Conservation (phyloP, 148 eudicot species). For the Mesembryanthemum crystallinum region DNA sequence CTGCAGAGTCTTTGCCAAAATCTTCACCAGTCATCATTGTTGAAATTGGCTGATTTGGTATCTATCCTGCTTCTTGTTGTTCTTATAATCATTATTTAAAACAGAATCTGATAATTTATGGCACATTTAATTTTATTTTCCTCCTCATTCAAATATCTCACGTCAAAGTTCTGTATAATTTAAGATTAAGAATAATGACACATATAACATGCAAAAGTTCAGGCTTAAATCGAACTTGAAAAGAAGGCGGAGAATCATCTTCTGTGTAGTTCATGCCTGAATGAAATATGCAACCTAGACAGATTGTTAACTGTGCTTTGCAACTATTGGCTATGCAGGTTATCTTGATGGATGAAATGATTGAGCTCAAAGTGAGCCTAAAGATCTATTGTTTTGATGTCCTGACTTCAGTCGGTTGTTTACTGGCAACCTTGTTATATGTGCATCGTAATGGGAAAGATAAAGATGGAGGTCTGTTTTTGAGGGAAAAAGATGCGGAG, state of each 20-base stretch:
- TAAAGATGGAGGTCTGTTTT: constrained; percentile 26
- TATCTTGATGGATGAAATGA: constrained; percentile 42
- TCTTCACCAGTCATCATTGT: constrained; percentile 65
- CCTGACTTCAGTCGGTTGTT: constrained; percentile 43
- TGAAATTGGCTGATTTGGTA: constrained; percentile 68
- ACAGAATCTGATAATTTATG: constrained; percentile 1
- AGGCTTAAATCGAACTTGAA: not conserved
- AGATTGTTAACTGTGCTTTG: not conserved
- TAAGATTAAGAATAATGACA: not conserved
- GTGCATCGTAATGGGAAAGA: constrained; percentile 33
- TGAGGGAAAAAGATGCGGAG: constrained; percentile 42
- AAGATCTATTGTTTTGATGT: constrained; percentile 48
- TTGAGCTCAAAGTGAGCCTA: constrained; percentile 44
- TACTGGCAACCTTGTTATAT: constrained; percentile 44
- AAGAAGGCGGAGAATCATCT: not conserved
- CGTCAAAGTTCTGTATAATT: not conserved
- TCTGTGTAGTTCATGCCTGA: not conserved
- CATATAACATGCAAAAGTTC: not conserved
- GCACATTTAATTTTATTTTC: not conserved
- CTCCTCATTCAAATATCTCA: not conserved
- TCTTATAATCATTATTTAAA: not conserved
- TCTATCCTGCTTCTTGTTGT: not conserved
- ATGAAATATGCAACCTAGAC: not conserved
- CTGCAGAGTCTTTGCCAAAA: constrained; percentile 66
- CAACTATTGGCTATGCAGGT: constrained; percentile 42